phyloP scores from a whole-genome alignment of 345 rosid species.

The Adansonia digitata region DNA sequence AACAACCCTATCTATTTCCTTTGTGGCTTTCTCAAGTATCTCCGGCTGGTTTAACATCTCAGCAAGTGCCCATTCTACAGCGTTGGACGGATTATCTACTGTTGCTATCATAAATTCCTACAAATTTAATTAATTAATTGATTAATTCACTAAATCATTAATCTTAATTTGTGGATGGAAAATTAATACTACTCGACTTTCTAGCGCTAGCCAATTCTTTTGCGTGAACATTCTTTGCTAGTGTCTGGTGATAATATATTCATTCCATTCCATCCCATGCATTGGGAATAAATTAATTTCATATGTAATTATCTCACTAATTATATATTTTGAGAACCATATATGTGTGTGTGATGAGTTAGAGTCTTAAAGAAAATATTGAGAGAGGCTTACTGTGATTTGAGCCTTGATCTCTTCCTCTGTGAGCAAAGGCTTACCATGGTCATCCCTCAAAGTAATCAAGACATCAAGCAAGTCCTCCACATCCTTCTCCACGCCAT shows the following conservation, averaged over 20 bases:
- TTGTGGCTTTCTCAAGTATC: constrained; percentile 32
- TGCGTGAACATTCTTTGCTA: no score
- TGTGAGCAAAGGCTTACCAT: constrained; percentile 33
- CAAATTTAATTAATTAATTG: neutral
- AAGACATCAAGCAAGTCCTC: constrained; percentile 44
- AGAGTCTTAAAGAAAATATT: neutral
- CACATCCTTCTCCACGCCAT: constrained; percentile 18
- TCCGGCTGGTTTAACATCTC: constrained; percentile 51
- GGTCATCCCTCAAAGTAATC: constrained; percentile 19
- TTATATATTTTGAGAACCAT: no score
- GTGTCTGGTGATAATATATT: no score
- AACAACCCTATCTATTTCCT: constrained; percentile 41
- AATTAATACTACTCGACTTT: no score
- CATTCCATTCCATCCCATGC: no score
- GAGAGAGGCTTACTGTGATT: constrained; percentile 23
- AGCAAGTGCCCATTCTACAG: constrained; percentile 47
- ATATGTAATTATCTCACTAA: no score
- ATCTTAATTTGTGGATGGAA: neutral
- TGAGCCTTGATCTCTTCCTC: constrained; percentile 51
- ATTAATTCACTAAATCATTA: no score
- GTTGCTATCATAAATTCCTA: constrained; percentile 52
- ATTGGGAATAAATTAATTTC: no score
- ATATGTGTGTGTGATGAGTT: neutral
- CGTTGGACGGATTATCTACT: constrained; percentile 58
- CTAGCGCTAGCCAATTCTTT: no score